Evolutionary conservation across 805 yeast species (phyloP), one percentile per base, ranked within the genome.

Genomic region (Metschnikowia koreensis): DNA sequence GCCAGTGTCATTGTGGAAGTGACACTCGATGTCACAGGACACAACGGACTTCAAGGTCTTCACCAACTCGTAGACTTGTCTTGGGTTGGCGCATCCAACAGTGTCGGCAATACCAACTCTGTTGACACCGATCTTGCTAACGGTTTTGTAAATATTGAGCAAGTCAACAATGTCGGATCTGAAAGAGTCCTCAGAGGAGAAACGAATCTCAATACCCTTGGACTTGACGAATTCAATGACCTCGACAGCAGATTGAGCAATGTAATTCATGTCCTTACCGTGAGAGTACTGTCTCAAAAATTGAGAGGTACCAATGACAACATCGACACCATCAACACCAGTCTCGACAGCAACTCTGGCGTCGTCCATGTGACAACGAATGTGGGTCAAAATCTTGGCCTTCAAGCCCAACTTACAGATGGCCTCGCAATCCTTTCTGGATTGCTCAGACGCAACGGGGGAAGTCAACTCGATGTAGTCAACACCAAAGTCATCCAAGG

Each of bases 91-190:
- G 65, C 85, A 80, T 51, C 85, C 85, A 52, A 81, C 83, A 43
- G 85, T 81, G 67, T 81, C 85, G 46, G 85, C 84, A 65, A 81
- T 80, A 67, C 85, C 85, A 47, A 81, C 82, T 72, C 85, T 74
- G 67, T 81, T 76, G 36, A 81, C 85, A 50, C 85, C 85, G 48
- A 81, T 79, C 65, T 81, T 81, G 66, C 79, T 82, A 50, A 81
- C 84, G n/a, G 83, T 79, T 63, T 79, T 76, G 69, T 81, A 81
- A 50, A 81, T 81, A 62, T 81, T 80, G 52, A 81, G 72, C 63
- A 81, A 75, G 63, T 81, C 85, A 38, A 81, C 84, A 54, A 81
- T 77, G 64, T 81, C 84, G 17, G 82, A 76, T 72, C 85, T 75
- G 70, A 81, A 81, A 12, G 83, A 79, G 64, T 81, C 85, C 67